phyloP scores from a whole-genome alignment of 202 grass and related monocot genomes.

The Cymbopogon flexuosus region DNA sequence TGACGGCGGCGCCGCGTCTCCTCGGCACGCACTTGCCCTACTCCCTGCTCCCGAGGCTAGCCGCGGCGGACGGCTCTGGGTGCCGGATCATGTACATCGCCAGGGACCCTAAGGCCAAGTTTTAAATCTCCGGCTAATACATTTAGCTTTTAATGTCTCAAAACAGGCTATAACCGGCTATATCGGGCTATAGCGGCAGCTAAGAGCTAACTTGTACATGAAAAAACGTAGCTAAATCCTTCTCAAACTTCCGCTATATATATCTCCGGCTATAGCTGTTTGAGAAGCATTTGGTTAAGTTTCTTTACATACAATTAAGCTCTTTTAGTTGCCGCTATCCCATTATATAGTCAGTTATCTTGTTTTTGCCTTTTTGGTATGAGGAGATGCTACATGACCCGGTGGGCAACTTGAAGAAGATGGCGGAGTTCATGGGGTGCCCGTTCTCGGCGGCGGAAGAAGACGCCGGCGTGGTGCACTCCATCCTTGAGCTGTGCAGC shows the following conservation, averaged over 20 bases:
- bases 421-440: conserved; percentile 38
- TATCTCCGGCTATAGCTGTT: no score
- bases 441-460: conserved; percentile 39
- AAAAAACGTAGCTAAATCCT: no score
- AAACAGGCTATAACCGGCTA: no score
- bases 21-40: conserved; percentile 15
- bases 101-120: conserved; percentile 14
- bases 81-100: conserved; percentile 24
- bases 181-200: no score
- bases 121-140: no score
- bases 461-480: not conserved
- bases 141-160: no score
- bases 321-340: no score
- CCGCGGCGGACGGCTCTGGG: not conserved
- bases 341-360: no score
- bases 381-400: conserved; percentile 19
- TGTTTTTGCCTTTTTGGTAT: not conserved
- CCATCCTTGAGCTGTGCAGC: conserved; percentile 31
- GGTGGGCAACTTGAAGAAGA: not conserved
- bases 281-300: no score
- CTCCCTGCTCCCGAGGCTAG: not conserved
- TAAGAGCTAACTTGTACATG: no score
- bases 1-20: not conserved
- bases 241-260: no score
- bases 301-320: no score